Evolutionary conservation across 2,329 filamentous ascomycete genomes (phyloP).

Genomic region (Fusarium sp.): DNA sequence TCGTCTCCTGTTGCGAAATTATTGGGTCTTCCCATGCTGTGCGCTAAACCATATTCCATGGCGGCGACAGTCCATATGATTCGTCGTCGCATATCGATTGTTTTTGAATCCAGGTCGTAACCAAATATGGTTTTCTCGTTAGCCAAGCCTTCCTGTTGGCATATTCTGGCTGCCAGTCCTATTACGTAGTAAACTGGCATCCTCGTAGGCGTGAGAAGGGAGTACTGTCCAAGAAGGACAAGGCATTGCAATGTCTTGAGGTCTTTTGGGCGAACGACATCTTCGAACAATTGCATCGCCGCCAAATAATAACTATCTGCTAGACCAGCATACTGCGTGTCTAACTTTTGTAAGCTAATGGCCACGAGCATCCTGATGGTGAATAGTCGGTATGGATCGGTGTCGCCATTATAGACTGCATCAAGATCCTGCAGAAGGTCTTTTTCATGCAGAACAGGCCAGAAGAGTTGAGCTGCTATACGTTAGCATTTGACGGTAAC

Average conservation of each 20-base stretch:
- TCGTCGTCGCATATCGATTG: slow-evolving; percentile 89
- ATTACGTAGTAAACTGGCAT: slow-evolving; percentile 95
- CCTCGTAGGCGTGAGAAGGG: slow-evolving; percentile 88
- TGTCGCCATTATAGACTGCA: slow-evolving; percentile 80
- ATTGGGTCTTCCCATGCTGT: slow-evolving; percentile 87
- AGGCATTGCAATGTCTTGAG: slow-evolving; percentile 91
- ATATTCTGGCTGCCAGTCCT: slow-evolving; percentile 86
- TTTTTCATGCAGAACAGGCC: slow-evolving; percentile 87
- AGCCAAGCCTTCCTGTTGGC: slow-evolving; percentile 86
- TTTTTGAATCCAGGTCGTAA: slow-evolving; percentile 73
- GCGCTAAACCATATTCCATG: slow-evolving; percentile 89
- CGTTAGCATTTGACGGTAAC: slow-evolving; percentile 21
- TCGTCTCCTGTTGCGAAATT: slow-evolving; percentile 86
- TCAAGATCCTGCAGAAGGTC: slow-evolving; percentile 81
- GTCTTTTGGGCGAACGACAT: slow-evolving; percentile 87
- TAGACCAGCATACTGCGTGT: slow-evolving; percentile 88
- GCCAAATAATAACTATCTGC: slow-evolving; percentile 96
- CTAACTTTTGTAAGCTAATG: slow-evolving; percentile 93
- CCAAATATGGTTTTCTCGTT: slow-evolving; percentile 89
- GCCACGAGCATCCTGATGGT: slow-evolving; percentile 91
- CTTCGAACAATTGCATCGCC: slow-evolving; percentile 85
- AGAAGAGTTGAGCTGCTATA: slow-evolving; percentile 81
- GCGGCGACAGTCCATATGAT: slow-evolving; percentile 88
- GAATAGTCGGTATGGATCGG: slow-evolving; percentile 87
- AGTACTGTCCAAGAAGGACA: slow-evolving; percentile 88